Conservation (phyloP, 495 filamentous ascomycete species). For the Penicillium cataractarum region DNA sequence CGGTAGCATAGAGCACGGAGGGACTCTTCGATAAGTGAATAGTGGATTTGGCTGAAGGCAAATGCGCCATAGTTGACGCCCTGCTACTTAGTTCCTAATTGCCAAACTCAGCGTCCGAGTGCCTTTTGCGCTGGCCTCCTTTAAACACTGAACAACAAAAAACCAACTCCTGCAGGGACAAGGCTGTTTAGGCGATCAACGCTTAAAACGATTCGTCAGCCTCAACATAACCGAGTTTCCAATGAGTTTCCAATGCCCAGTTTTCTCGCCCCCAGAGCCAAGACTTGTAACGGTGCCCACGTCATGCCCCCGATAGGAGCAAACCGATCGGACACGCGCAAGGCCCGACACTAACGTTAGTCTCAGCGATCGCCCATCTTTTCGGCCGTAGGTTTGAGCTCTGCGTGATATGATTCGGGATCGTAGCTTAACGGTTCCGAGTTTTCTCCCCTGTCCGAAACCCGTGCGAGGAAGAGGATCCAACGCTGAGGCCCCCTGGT, state of each 20-base stretch:
- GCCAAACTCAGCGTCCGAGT: not conserved
- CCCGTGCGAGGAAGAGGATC: constrained; percentile 19
- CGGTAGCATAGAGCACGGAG: not conserved
- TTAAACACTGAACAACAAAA: not conserved
- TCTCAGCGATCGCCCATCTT: constrained; percentile 21
- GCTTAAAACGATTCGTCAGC: not conserved
- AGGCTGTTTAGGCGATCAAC: not conserved
- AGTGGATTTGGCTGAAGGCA: not conserved
- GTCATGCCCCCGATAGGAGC: constrained; percentile 8
- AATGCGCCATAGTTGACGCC: not conserved
- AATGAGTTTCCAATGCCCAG: not conserved
- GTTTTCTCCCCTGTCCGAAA: constrained; percentile 34
- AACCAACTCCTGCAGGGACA: not conserved
- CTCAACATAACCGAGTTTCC: not conserved
- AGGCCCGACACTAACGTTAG: not conserved
- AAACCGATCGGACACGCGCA: constrained; percentile 12
- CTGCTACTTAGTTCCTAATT: not conserved
- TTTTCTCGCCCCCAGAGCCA: constrained; percentile 2
- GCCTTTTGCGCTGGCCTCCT: not conserved
- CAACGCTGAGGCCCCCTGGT: constrained; percentile 7
- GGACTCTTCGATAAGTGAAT: not conserved
- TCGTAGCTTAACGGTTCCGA: constrained; percentile 29
- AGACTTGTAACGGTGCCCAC: constrained; percentile 1
- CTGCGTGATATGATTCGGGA: constrained; percentile 30
- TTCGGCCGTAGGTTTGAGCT: constrained; percentile 29